phyloP scores from a whole-genome alignment of 768 basidiomycete species.

The Hygrophorus pudorinus region DNA sequence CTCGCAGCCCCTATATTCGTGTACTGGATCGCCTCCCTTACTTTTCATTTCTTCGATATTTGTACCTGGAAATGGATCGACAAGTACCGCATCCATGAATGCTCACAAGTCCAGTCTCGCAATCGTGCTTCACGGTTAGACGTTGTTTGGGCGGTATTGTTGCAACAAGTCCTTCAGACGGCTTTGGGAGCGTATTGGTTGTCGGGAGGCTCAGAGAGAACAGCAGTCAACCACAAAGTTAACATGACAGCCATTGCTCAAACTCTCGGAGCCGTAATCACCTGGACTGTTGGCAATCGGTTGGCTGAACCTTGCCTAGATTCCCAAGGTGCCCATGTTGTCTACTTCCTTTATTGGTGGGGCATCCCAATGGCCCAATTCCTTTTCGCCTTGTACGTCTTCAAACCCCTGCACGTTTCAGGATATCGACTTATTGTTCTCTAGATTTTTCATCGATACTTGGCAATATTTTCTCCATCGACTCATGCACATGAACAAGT shows the following conservation, averaged over 20 bases:
- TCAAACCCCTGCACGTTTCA: background rate
- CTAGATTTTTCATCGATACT: conserved; percentile 88
- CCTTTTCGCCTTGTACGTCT: conserved; percentile 74
- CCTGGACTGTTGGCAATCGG: conserved; percentile 31
- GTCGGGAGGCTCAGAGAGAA: conserved; percentile 27
- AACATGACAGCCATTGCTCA: conserved; percentile 31
- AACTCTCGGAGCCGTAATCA: conserved; percentile 29
- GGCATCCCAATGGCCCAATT: conserved; percentile 67
- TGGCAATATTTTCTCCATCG: conserved; percentile 99
- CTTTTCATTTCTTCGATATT: conserved; percentile 80
- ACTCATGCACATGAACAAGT: conserved; percentile 82
- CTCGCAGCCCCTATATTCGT: conserved; percentile 66
- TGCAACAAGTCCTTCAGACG: conserved; percentile 86
- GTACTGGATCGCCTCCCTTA: conserved; percentile 75
- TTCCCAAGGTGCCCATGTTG: conserved; percentile 16
- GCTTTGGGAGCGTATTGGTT: conserved; percentile 62
- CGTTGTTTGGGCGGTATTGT: conserved; percentile 71
- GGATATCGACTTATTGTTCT: background rate
- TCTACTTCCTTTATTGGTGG: conserved; percentile 89
- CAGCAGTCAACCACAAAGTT: conserved; percentile 28
- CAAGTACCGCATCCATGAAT: conserved; percentile 81
- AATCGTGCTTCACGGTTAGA: conserved; percentile 66
- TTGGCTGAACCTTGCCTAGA: conserved; percentile 29
- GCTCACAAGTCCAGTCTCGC: conserved; percentile 59
- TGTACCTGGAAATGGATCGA: conserved; percentile 71